Percentiles rank a stretch among this genome's conserved stretches.
phyloP scores from a whole-genome alignment of 2,329 filamentous ascomycete species.

The Fusarium hostae region DNA sequence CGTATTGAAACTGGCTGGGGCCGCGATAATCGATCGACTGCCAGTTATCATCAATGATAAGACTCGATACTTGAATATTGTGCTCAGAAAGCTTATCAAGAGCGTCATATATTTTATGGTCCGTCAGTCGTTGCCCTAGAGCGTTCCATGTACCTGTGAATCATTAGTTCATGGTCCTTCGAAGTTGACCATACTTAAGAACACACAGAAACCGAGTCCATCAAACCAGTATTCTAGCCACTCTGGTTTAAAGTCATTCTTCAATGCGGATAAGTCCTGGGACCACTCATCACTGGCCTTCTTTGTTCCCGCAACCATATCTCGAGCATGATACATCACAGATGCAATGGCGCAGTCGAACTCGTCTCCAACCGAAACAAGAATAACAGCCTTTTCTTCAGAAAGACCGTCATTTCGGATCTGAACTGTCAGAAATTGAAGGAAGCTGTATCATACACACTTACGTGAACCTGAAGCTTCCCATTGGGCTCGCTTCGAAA shows the following conservation, averaged over 20 bases:
- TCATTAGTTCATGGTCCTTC: conserved; percentile 25
- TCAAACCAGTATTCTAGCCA: conserved; percentile 94
- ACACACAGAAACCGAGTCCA: conserved; percentile 85
- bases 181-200: neutral
- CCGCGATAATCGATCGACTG: conserved; percentile 73
- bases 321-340: conserved; percentile 88
- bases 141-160: conserved; percentile 86
- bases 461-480: conserved; percentile 72
- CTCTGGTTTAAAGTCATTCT: conserved; percentile 63
- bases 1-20: conserved; percentile 64
- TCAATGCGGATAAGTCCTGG: conserved; percentile 58
- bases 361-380: conserved; percentile 76
- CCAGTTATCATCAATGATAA: conserved; percentile 99
- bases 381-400: conserved; percentile 66
- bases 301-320: conserved; percentile 55
- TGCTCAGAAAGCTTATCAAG: conserved; percentile 76
- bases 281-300: conserved; percentile 55
- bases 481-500: conserved; percentile 74
- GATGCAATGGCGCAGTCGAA: conserved; percentile 83
- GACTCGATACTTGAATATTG: conserved; percentile 80
- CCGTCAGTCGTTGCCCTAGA: conserved; percentile 83
- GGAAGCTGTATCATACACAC: neutral
- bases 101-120: conserved; percentile 80
- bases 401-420: conserved; percentile 73
- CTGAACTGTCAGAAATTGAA: conserved; percentile 49